phyloP scores from a whole-genome alignment of 345 rosid genomes.

The Excoecaria agallocha region DNA sequence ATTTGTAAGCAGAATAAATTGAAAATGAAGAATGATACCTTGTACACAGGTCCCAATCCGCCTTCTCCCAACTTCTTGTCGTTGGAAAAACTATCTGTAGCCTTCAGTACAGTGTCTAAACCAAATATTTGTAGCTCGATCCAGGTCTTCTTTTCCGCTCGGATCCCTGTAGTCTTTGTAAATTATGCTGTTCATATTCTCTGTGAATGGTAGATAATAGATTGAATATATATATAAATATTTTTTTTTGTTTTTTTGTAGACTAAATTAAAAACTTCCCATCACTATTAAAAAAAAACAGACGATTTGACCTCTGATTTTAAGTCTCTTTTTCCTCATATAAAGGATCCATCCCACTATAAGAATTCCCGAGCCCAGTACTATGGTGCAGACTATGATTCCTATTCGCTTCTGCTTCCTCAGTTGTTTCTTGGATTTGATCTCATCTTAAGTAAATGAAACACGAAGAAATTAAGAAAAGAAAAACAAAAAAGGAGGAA shows the following conservation, averaged over 20 bases:
- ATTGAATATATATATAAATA: no score
- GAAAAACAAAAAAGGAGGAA: not conserved
- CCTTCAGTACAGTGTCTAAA: conserved; percentile 3
- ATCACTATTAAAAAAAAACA: not conserved
- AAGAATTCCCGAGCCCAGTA: conserved; percentile 3
- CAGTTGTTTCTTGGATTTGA: not conserved
- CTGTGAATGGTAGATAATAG: conserved; percentile 2
- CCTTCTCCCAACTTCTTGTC: conserved; percentile 37
- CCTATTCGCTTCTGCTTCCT: conserved; percentile 11
- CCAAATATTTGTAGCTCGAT: conserved; percentile 6
- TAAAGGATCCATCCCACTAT: conserved; percentile 10
- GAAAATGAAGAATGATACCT: conserved; percentile 13
- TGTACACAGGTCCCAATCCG: conserved; percentile 39
- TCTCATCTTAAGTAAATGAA: not conserved
- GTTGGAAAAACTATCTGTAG: conserved; percentile 28
- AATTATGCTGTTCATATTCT: not conserved
- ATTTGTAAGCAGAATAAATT: no score
- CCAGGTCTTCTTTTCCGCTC: conserved; percentile 17
- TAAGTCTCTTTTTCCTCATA: conserved; percentile 4
- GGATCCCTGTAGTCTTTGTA: not conserved
- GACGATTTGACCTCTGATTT: conserved; percentile 13
- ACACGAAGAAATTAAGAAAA: not conserved
- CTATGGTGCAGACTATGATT: conserved; percentile 5
- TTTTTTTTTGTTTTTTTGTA: not conserved
- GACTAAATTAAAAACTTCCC: not conserved